These are phyloP conservation scores for Penicillium waksmanii DNA, from an alignment of 495 filamentous ascomycete genomes.

Conservation along the genomic window DNA sequence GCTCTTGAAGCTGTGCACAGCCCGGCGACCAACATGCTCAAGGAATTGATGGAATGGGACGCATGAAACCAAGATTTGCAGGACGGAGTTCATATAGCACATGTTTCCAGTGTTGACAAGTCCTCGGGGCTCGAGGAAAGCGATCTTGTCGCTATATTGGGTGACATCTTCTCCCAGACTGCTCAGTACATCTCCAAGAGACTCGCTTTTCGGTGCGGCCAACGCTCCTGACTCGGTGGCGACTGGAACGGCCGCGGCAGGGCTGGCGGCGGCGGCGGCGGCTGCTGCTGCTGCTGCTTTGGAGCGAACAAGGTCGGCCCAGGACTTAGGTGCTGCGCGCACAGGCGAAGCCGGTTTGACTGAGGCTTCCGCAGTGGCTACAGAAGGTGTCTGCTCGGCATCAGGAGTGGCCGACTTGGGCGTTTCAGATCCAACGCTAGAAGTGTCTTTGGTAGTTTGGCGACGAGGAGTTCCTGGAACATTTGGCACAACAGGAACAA, in stretches of 20 bases:
- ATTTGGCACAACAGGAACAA: slow-evolving; percentile 69
- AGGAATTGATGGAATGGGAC: slow-evolving; percentile 93
- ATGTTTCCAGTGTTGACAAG: slow-evolving; percentile 97
- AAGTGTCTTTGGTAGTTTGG: slow-evolving; percentile 42
- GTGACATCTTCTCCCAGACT: slow-evolving; percentile 64
- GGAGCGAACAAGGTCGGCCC: slow-evolving; percentile 73
- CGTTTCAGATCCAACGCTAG: slow-evolving; percentile 43
- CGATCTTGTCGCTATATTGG: slow-evolving; percentile 63
- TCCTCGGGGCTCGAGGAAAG: slow-evolving; percentile 91
- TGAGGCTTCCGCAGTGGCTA: slow-evolving; percentile 29
- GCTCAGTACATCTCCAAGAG: slow-evolving; percentile 72
- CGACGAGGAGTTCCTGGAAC: slow-evolving; percentile 45
- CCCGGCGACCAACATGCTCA: slow-evolving; percentile 81
- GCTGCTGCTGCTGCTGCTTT: slow-evolving; percentile 31
- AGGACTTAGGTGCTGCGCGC: slow-evolving; percentile 65
- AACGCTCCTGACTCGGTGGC: slow-evolving; percentile 50
- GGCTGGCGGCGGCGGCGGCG: slow-evolving; percentile 18
- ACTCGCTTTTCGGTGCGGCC: slow-evolving; percentile 56
- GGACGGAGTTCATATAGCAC: slow-evolving; percentile 99
- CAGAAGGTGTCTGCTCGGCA: slow-evolving; percentile 22
- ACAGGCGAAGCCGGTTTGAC: slow-evolving; percentile 44
- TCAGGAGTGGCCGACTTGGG: slow-evolving; percentile 33
- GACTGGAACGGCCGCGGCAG: slow-evolving; percentile 26
- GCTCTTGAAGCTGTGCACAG: slow-evolving; percentile 89
- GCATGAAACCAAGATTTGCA: slow-evolving; percentile 92